These are phyloP conservation scores for Kwoniella newhampshirensis DNA, from an alignment of 768 basidiomycete species.

Conservation along the genomic window DNA sequence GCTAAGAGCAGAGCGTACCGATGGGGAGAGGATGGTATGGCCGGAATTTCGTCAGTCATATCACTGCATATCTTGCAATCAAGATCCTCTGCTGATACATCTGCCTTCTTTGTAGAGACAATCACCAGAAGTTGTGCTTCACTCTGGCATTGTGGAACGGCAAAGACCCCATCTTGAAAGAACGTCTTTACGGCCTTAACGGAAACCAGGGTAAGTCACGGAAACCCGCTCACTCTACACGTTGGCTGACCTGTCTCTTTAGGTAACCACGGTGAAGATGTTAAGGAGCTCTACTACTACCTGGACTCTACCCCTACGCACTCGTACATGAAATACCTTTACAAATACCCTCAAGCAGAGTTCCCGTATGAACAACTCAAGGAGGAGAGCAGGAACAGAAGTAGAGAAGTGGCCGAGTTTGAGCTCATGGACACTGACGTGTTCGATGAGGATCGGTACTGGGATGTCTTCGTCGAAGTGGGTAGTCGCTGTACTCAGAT, in stretches of 20 bases:
- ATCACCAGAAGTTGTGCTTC: conserved; percentile 91
- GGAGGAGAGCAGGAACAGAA: conserved; percentile 74
- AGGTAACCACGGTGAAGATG: conserved; percentile 98
- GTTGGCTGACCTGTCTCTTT: background rate
- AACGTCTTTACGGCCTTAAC: conserved; percentile 92
- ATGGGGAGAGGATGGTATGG: conserved; percentile 99
- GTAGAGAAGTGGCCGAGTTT: conserved; percentile 82
- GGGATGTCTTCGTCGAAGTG: conserved; percentile 98
- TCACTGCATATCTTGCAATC: no score
- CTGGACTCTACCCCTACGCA: conserved; percentile 98
- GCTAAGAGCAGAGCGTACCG: conserved; percentile 72
- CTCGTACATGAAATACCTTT: conserved; percentile 99
- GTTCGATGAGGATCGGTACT: conserved; percentile 91
- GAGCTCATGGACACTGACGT: conserved; percentile 90
- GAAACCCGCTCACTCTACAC: background rate
- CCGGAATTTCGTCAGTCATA: conserved; percentile 69
- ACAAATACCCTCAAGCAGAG: conserved; percentile 92
- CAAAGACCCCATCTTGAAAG: conserved; percentile 89
- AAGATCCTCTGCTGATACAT: background rate
- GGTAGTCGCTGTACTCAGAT: conserved; percentile 38
- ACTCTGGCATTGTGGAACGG: conserved; percentile 92
- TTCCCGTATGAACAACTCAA: conserved; percentile 95
- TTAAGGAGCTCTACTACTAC: conserved; percentile 98
- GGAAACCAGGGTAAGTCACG: conserved; percentile 67
- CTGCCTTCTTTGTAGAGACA: conserved; percentile 63